phyloP scores from a whole-genome alignment of 2,329 filamentous ascomycete genomes.

The Epichloe sp. region DNA sequence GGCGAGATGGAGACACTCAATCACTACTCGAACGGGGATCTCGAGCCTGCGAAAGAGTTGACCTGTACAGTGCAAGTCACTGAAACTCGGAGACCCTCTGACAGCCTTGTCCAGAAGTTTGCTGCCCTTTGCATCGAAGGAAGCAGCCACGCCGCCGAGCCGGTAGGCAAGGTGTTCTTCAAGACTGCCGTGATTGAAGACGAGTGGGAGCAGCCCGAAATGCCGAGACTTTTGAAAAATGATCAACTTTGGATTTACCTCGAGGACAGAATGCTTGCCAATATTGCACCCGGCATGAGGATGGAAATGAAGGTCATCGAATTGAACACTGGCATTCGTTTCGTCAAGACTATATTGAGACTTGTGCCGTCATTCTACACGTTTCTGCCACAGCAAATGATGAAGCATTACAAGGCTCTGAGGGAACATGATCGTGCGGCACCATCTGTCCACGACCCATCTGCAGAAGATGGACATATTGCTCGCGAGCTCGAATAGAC shows the following conservation, averaged over 20 bases:
- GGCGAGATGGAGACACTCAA: constrained; percentile 19
- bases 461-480: constrained; percentile 17
- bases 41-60: constrained; percentile 29
- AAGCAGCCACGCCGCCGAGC: constrained; percentile 20
- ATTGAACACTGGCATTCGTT: constrained; percentile 49
- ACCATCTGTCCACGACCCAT: constrained; percentile 27
- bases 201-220: constrained; percentile 27
- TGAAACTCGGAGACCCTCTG: constrained; percentile 31
- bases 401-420: constrained; percentile 52
- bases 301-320: constrained; percentile 41
- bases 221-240: constrained; percentile 7
- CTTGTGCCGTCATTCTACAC: constrained; percentile 50
- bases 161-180: constrained; percentile 32
- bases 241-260: constrained; percentile 42
- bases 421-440: constrained; percentile 28
- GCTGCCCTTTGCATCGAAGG: constrained; percentile 24
- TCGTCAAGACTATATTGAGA: constrained; percentile 45
- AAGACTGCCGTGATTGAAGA: constrained; percentile 33
- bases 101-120: constrained; percentile 29
- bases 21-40: constrained; percentile 10
- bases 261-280: constrained; percentile 41
- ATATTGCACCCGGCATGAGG: constrained; percentile 54
- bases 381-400: constrained; percentile 55
- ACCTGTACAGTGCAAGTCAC: constrained; percentile 49
- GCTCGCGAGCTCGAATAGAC: not conserved